A percentile compares a stretch with the other conserved stretches of the same genome.
These are phyloP conservation scores for Neurospora sp. DNA, from an alignment of 495 filamentous ascomycete species.

Conservation along the genomic window DNA sequence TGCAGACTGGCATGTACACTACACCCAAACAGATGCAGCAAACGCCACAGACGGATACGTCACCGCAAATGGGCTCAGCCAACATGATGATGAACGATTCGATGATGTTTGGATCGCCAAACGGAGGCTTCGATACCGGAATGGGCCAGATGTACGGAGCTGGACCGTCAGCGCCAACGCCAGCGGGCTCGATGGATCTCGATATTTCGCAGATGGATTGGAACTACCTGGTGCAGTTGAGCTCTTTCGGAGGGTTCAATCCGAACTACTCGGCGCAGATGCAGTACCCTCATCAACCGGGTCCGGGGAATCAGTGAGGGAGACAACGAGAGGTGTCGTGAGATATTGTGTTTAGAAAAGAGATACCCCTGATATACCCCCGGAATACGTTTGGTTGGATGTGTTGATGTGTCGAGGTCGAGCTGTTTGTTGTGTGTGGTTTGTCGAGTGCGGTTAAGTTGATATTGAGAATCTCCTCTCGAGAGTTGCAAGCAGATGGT, in stretches of 20 bases:
- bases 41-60: background rate
- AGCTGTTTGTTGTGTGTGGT: background rate
- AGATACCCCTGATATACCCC: background rate
- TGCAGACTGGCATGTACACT: conserved; percentile 8
- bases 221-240: conserved; percentile 33
- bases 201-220: conserved; percentile 36
- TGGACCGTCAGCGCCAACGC: background rate
- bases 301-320: background rate
- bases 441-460: background rate
- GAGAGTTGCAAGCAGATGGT: background rate
- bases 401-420: background rate
- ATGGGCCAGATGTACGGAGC: conserved; percentile 9
- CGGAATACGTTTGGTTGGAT: background rate
- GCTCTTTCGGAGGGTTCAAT: conserved; percentile 24
- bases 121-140: conserved; percentile 9
- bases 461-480: background rate
- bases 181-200: conserved; percentile 23
- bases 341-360: background rate
- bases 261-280: conserved; percentile 2
- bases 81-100: conserved; percentile 17
- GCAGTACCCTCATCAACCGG: background rate
- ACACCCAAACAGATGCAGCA: conserved; percentile 6
- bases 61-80: conserved; percentile 8
- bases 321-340: background rate
- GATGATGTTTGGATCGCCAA: conserved; percentile 13